Base-by-base conservation (phyloP, 108 stramenopile genomes). In the Cyclotella cryptica region DNA sequence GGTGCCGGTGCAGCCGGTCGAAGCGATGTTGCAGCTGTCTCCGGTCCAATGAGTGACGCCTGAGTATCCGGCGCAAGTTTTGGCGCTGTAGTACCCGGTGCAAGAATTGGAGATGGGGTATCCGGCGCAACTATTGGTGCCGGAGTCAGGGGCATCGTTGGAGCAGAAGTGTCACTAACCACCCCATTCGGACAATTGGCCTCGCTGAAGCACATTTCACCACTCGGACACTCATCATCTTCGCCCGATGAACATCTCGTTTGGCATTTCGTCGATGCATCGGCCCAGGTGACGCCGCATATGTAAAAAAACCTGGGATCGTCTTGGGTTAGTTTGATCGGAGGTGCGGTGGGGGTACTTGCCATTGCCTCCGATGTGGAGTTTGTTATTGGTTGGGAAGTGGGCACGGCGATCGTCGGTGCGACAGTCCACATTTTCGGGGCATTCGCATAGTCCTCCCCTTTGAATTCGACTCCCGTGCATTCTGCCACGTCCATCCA, bases 121-220 rank as follows among this genome's bases (percentile, higher is more conserved):
- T 19, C 49, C 3, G 49, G 49, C 1, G 18, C 49, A 51, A 8
- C 5, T 51, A 19, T 51, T 3, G 49, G 49, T 8, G 49, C 49
- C 19, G 8, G 3, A 3, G 49, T 51, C 3, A 19, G 8, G 49
- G 49, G 49, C 18, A 6, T 19, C n/a, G 49, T 35, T 12, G 49
- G 67, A 53, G 67, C 49, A 19, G 29, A 8, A 13, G 49, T 52
- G 10, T 35, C 49, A 18, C 35, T 52, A 5, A 47, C 26, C 17
- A 68, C 49, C 12, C 67, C 67, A 68, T 53, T 21, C 9, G 21
- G n/a, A 53, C 67, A 68, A 15, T 21, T 39, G 15, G 67, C 44
- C 22, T 68, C 51, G n/a, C 40, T 14, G 67, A 68, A 68, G 49
- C 67, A 68, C 5, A 13, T 21, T 68, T 68, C 67, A 2, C 67